phyloP scores from a whole-genome alignment of 305 asterid species.

The Fraxinus sp. region DNA sequence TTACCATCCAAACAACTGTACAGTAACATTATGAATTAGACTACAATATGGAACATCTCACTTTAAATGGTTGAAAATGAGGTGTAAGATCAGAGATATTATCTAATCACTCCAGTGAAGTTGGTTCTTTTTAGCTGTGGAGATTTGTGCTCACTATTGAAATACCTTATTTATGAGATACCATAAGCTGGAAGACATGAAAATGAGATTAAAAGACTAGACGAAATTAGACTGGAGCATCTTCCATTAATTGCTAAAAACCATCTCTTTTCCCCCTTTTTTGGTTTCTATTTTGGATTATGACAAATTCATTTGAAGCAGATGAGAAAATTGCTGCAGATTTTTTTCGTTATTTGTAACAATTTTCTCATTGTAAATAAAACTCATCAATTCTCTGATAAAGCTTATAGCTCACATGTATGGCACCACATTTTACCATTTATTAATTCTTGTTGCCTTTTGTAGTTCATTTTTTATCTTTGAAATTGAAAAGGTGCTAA shows the following conservation, averaged over 20 bases:
- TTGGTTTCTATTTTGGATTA: background rate
- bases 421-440: background rate
- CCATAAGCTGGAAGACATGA: background rate
- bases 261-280: background rate
- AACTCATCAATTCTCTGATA: background rate
- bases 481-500: slow-evolving; percentile 25
- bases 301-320: background rate
- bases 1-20: background rate
- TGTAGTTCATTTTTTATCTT: slow-evolving; percentile 10
- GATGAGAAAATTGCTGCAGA: background rate
- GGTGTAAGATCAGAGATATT: background rate
- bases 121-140: background rate
- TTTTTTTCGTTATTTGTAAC: background rate
- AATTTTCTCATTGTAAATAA: slow-evolving; percentile 5
- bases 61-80: background rate
- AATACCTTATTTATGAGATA: background rate
- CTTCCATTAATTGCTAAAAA: background rate
- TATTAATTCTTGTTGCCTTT: background rate
- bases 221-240: background rate
- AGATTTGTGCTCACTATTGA: background rate
- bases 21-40: background rate
- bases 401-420: background rate
- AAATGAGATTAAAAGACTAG: background rate
- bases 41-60: background rate
- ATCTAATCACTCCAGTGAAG: background rate